Evolutionary conservation across 2,329 filamentous ascomycete species (phyloP).

Genomic region (Dryadomyces quercus-mongolicae): DNA sequence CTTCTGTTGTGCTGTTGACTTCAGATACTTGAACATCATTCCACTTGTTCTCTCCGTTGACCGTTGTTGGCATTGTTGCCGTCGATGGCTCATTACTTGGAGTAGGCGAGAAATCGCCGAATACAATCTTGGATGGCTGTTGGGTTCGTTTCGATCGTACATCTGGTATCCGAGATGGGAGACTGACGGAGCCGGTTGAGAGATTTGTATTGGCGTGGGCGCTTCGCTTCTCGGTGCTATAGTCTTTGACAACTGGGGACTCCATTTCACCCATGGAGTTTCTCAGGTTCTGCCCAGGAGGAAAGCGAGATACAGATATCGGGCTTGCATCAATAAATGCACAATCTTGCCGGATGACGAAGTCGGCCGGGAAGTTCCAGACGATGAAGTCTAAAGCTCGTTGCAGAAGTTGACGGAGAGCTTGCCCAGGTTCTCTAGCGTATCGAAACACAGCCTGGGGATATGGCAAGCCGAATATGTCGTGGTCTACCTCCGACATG

Average conservation of each 20-base stretch:
- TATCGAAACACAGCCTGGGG: slow-evolving; percentile 30
- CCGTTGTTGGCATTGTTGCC: not conserved
- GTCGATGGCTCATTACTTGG: not conserved
- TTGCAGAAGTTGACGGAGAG: slow-evolving; percentile 30
- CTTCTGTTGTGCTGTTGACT: slow-evolving; percentile 17
- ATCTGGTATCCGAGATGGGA: slow-evolving; percentile 3
- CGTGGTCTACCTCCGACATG: slow-evolving; percentile 14
- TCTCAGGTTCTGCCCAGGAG: not conserved
- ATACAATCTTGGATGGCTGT: slow-evolving; percentile 39
- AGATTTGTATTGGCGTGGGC: not conserved
- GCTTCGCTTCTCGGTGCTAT: not conserved
- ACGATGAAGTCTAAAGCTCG: slow-evolving; percentile 47
- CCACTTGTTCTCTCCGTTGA: not conserved
- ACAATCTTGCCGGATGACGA: slow-evolving; percentile 19
- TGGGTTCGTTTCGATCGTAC: not conserved
- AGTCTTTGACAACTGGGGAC: not conserved
- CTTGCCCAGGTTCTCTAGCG: slow-evolving; percentile 37
- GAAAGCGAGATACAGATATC: not conserved
- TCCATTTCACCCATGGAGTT: not conserved
- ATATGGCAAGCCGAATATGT: slow-evolving; percentile 10
- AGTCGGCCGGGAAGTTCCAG: slow-evolving; percentile 45
- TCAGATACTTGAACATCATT: not conserved
- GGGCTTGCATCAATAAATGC: slow-evolving; percentile 32
- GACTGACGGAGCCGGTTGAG: slow-evolving; percentile 6
- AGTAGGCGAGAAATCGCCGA: slow-evolving; percentile 48